A percentile compares a stretch with the other conserved stretches of the same genome.
Evolutionary conservation across 257 asterid species (phyloP).

Genomic region (Solanum paucissectum): DNA sequence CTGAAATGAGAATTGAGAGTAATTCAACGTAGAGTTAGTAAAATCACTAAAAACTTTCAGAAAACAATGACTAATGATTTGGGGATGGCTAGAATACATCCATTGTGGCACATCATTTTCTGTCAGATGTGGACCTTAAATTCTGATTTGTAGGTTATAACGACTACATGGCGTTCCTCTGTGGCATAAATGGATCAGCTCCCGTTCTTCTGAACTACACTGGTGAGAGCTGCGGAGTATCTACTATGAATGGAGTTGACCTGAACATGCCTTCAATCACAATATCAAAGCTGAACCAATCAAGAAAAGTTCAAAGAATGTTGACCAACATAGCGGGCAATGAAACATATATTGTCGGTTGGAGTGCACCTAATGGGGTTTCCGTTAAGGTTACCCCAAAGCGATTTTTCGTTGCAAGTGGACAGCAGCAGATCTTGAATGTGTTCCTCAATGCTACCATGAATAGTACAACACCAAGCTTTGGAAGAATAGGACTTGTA

Average conservation of each 20-base stretch:
- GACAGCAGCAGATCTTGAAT: conserved; percentile 58
- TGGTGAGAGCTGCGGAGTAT: conserved; percentile 46
- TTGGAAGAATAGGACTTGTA: conserved; percentile 72
- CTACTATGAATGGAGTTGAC: conserved; percentile 39
- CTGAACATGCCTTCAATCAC: conserved; percentile 92
- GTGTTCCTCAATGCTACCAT: conserved; percentile 43
- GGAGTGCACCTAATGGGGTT: conserved; percentile 84
- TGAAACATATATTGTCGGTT: conserved; percentile 72
- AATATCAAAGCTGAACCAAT: conserved; percentile 59
- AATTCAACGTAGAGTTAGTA: background rate
- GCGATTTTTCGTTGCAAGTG: conserved; percentile 46
- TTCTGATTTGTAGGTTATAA: conserved; percentile 46
- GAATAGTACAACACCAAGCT: conserved; percentile 60
- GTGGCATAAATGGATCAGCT: conserved; percentile 88
- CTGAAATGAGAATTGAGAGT: background rate
- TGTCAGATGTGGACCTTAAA: background rate
- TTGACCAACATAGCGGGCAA: conserved; percentile 55
- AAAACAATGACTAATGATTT: background rate
- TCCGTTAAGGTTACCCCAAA: conserved; percentile 59
- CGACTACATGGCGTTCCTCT: conserved; percentile 72
- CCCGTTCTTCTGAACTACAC: conserved; percentile 77
- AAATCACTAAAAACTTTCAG: background rate
- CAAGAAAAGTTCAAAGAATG: conserved; percentile 39
- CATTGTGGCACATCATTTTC: background rate
- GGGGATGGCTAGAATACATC: background rate